Percentiles rank a stretch among this genome's conserved stretches.
phyloP scores from a whole-genome alignment of 2,329 filamentous ascomycete species.

The Cephalotrichum gorgonifer region DNA sequence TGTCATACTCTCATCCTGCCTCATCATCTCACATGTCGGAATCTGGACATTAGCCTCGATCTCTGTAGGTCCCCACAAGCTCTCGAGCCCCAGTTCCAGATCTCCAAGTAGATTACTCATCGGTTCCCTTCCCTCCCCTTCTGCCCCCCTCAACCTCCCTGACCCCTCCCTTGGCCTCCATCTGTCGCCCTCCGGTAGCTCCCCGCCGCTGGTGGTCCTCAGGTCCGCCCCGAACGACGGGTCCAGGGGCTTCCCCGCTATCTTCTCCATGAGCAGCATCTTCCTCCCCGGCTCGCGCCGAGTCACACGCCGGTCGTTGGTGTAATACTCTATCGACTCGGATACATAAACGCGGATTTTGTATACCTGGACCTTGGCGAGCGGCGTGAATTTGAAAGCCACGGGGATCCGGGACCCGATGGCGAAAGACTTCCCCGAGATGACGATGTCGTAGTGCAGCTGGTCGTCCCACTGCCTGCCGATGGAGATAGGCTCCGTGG shows the following conservation, averaged over 20 bases:
- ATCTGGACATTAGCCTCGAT: slow-evolving; percentile 92
- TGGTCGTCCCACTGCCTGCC: slow-evolving; percentile 92
- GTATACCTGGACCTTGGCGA: slow-evolving; percentile 89
- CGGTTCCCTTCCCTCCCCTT: slow-evolving; percentile 25
- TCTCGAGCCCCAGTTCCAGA: slow-evolving; percentile 58
- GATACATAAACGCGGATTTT: slow-evolving; percentile 86
- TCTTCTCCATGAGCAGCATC: slow-evolving; percentile 79
- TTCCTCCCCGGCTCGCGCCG: slow-evolving; percentile 76
- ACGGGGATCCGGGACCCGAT: slow-evolving; percentile 82
- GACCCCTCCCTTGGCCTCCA: slow-evolving; percentile 37
- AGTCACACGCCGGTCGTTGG: slow-evolving; percentile 73
- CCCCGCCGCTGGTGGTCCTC: slow-evolving; percentile 68
- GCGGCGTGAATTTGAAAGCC: slow-evolving; percentile 83
- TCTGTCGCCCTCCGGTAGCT: slow-evolving; percentile 46
- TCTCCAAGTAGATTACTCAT: slow-evolving; percentile 71
- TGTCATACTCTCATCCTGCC: slow-evolving; percentile 53
- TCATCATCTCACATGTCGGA: slow-evolving; percentile 79
- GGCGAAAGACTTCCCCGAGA: slow-evolving; percentile 90
- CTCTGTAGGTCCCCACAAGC: slow-evolving; percentile 77
- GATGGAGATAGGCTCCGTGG: slow-evolving; percentile 88
- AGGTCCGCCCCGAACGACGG: slow-evolving; percentile 44
- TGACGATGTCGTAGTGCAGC: slow-evolving; percentile 90
- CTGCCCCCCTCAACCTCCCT: slow-evolving; percentile 23
- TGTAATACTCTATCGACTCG: slow-evolving; percentile 86
- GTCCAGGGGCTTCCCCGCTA: slow-evolving; percentile 65